Base-by-base conservation (phyloP, 1,284 basidiomycete genomes). In the Hymenochaete sp. region DNA sequence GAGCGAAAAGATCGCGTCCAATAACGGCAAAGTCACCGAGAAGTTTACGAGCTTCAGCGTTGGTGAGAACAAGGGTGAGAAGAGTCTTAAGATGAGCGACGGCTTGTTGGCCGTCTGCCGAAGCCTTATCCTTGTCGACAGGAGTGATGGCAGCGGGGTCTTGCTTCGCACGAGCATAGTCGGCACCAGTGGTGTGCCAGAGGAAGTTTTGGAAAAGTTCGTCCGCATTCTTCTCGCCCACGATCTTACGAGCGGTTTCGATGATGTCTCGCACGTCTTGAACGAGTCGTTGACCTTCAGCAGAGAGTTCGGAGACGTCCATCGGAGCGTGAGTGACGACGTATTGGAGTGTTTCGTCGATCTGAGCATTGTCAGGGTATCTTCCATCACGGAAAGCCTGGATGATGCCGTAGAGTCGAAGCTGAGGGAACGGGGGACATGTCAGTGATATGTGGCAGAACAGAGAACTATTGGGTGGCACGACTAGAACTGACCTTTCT, bases 11-110 rank as follows among this genome's bases (percentile, higher is more conserved):
- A 64, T 95, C 90, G 45, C 91, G 84, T 0, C 88, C 90, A 48
- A 93, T 80, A 52, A 89, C 61, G 22, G 79, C 79, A 55, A 90
- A 77, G 64, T 95, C 91, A 27, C 76, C 75, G 45, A 92, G 62
- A 42, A 93, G 80, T 64, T 96, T 96, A 59, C 91, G 84, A 29
- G 88, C 82, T 66, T 96, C 93, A 1, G 82, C 82, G 67, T 95
- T 96, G 60, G 91, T 93, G 53, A 90, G 70, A 57, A 96, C 73
- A 54, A 96, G 82, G 18, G 75, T 75, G 44, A 86, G 66, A 40
- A 96, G 73, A 0, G 89, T 91, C 52, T 89, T 83, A n/a, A 96
- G 73, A 62, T 96, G 87, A 47, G 75, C 72, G 37, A 83, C 75
- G 13, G 89, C 91, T 56, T 75, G 61, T 48, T 80, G 66, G 40